Percentiles rank a stretch among this genome's conserved stretches.
Conservation (phyloP, 192 early-diverging fungal species). For the Lobulomyces angularis region DNA sequence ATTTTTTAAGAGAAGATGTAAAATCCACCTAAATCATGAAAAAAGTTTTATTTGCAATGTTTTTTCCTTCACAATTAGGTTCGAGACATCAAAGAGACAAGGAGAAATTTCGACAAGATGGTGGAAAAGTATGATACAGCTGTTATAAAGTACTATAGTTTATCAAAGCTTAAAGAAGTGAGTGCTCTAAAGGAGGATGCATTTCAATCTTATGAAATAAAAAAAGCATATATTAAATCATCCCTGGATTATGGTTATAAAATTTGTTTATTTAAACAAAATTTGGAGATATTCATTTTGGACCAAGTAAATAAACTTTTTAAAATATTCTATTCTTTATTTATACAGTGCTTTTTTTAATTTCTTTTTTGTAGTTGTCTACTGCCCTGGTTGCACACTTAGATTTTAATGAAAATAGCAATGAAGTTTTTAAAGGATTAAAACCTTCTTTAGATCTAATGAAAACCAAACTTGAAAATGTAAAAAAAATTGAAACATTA, state of each 20-base stretch:
- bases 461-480: constrained; percentile 20
- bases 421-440: constrained; percentile 14
- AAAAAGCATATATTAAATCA: constrained; percentile 46
- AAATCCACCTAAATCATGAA: constrained; percentile 12
- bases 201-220: constrained; percentile 51
- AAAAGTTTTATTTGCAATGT: background rate
- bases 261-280: constrained; percentile 41
- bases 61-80: background rate
- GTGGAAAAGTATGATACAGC: constrained; percentile 51
- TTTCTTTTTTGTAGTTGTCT: constrained; percentile 25
- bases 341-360: background rate
- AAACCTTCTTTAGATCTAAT: constrained; percentile 23
- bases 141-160: constrained; percentile 37
- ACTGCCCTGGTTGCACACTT: constrained; percentile 23
- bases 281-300: constrained; percentile 34
- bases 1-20: constrained; percentile 45
- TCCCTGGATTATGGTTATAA: constrained; percentile 40
- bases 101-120: constrained; percentile 30
- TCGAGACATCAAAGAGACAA: constrained; percentile 14
- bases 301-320: constrained; percentile 20
- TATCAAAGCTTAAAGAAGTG: constrained; percentile 53
- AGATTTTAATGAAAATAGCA: constrained; percentile 21
- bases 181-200: constrained; percentile 57
- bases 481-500: constrained; percentile 8
- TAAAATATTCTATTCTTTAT: background rate